phyloP scores from a whole-genome alignment of 257 asterid genomes.

The Solanum infundibuliforme region DNA sequence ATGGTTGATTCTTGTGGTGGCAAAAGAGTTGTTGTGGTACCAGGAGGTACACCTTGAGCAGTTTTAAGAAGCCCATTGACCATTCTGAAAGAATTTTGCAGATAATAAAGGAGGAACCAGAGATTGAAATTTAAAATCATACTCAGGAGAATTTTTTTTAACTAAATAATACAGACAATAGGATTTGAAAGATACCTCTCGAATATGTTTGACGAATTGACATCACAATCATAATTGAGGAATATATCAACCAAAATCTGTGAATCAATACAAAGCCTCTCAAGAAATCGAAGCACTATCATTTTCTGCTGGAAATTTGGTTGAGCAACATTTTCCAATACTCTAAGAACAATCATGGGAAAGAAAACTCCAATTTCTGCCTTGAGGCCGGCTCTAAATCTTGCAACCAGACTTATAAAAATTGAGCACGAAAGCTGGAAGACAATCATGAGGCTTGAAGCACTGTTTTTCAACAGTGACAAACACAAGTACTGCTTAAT shows the following conservation, averaged over 20 bases:
- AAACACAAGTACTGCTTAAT: constrained; percentile 94
- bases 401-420: constrained; percentile 82
- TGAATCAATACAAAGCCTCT: constrained; percentile 82
- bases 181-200: constrained; percentile 60
- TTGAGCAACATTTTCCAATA: constrained; percentile 85
- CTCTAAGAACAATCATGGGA: constrained; percentile 96
- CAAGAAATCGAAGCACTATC: constrained; percentile 94
- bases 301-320: constrained; percentile 98
- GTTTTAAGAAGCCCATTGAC: constrained; percentile 98
- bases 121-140: not conserved
- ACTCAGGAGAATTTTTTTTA: not conserved
- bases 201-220: constrained; percentile 94
- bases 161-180: constrained; percentile 1
- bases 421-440: constrained; percentile 99
- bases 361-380: constrained; percentile 98
- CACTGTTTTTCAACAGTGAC: constrained; percentile 93
- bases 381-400: constrained; percentile 95
- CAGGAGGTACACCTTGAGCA: constrained; percentile 98
- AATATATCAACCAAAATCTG: constrained; percentile 96
- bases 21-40: constrained; percentile 62
- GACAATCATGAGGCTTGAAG: constrained; percentile 82
- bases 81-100: constrained; percentile 46
- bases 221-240: constrained; percentile 97
- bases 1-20: constrained; percentile 77
- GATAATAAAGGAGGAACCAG: not conserved